Base-by-base conservation (phyloP, 2,329 filamentous ascomycete species). In the Sphaceloma murrayae region DNA sequence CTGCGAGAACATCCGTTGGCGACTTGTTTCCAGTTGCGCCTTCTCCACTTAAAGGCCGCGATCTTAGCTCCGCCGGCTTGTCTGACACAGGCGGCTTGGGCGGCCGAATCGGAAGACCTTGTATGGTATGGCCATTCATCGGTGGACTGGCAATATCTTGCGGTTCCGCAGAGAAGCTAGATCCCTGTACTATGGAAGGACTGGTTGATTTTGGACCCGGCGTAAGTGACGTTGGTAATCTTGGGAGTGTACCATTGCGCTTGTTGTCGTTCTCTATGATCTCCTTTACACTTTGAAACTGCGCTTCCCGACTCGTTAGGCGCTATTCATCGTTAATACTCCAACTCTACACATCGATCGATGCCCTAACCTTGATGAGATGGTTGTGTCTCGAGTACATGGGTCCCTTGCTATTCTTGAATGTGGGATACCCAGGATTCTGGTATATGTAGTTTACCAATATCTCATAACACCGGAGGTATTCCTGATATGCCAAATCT, bases 401-500 rank as follows among this genome's bases (percentile, higher is more conserved):
- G 2, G 40, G 46, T 9, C 46, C 43, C 26, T 43, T 46, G 34
- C 45, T 57, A 46, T 57, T 48, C 64, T 53, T 77, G 74, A 47
- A 87, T 67, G 42, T 73, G 19, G 77, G 74, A 60, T 78, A 93
- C 49, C 89, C 84, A 46, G 74, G 77, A 59, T 94, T 86, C 26
- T 71, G 72, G 2, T 85, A 83, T 18, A 96, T 80, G 31, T 80
- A 67, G 46, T 89, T 79, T 40, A 87, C 72, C 10, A 83, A 75
- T 45, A 95, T 82, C 46, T 87, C 79, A 48, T 75, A 87, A 8
- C 88, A 85, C 50, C 81, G 77, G 47, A 96, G 73, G 57, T 89
- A 96, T 49, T 94, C 84, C 51, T 82, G 76, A 45, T 94, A 81
- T 2, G 88, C 88, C 27, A 78, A 62, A 57, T 91, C 86, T 3